Conservation (phyloP, 768 basidiomycete genomes). For the Exsudoporus frostii region DNA sequence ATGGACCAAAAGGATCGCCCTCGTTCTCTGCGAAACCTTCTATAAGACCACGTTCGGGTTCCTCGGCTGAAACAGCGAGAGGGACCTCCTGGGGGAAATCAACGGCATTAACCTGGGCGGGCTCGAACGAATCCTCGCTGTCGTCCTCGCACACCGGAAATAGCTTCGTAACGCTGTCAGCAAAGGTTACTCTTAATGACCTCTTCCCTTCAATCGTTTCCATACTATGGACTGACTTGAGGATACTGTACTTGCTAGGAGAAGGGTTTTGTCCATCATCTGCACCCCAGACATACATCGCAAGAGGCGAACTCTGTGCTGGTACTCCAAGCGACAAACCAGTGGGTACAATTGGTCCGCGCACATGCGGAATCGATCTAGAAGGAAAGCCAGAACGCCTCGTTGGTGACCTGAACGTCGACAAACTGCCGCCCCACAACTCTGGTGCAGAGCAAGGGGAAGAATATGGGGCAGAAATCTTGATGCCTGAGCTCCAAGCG, state of each 20-base stretch:
- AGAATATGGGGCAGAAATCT: constrained; percentile 33
- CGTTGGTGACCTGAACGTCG: background rate
- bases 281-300: constrained; percentile 35
- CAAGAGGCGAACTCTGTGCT: constrained; percentile 49
- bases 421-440: constrained; percentile 18
- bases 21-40: constrained; percentile 10
- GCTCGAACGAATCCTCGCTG: constrained; percentile 33
- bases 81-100: constrained; percentile 21
- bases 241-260: constrained; percentile 15
- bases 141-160: constrained; percentile 33
- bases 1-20: constrained; percentile 27
- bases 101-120: constrained; percentile 9
- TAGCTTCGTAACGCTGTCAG: constrained; percentile 19
- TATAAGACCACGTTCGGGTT: background rate
- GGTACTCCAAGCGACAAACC: constrained; percentile 51
- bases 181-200: constrained; percentile 16
- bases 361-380: background rate
- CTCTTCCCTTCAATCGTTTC: constrained; percentile 17
- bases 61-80: background rate
- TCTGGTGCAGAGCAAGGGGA: background rate
- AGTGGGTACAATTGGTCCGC: constrained; percentile 27
- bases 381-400: constrained; percentile 23
- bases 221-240: constrained; percentile 11
- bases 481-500: constrained; percentile 61
- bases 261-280: constrained; percentile 34